Conservation (phyloP, 2,329 filamentous ascomycete genomes). For the Paraphoma sp. region DNA sequence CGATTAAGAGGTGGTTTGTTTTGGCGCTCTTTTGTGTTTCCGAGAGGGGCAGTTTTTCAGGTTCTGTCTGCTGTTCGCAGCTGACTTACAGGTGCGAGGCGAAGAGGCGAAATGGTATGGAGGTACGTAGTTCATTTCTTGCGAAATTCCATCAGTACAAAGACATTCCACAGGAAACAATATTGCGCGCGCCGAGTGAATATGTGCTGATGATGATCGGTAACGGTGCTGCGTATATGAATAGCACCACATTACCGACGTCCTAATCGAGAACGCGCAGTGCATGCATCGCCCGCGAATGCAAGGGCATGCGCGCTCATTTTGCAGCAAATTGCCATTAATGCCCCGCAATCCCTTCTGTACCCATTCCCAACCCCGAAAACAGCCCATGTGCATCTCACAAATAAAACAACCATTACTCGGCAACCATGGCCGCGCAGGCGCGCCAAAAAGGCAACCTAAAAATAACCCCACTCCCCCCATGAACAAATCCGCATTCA, state of each 20-base stretch:
- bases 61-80: neutral
- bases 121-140: slow-evolving; percentile 4
- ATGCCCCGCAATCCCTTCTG: neutral
- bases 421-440: neutral
- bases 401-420: neutral
- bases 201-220: too few relatives aligned
- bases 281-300: neutral
- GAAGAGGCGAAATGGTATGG: neutral
- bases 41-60: slow-evolving; percentile 3
- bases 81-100: neutral
- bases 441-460: too few relatives aligned
- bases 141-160: neutral
- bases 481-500: too few relatives aligned
- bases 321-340: neutral
- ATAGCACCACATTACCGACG: neutral
- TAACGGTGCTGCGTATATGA: too few relatives aligned
- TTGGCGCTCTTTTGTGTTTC: slow-evolving; percentile 13
- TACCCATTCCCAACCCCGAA: neutral
- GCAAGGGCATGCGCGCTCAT: neutral
- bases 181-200: too few relatives aligned
- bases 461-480: too few relatives aligned
- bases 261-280: neutral
- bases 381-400: neutral
- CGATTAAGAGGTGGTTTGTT: slow-evolving; percentile 26
- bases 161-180: neutral